These are phyloP conservation scores for Musa balbisiana DNA, from an alignment of 202 grass and related monocot genomes.

Conservation along the genomic window DNA sequence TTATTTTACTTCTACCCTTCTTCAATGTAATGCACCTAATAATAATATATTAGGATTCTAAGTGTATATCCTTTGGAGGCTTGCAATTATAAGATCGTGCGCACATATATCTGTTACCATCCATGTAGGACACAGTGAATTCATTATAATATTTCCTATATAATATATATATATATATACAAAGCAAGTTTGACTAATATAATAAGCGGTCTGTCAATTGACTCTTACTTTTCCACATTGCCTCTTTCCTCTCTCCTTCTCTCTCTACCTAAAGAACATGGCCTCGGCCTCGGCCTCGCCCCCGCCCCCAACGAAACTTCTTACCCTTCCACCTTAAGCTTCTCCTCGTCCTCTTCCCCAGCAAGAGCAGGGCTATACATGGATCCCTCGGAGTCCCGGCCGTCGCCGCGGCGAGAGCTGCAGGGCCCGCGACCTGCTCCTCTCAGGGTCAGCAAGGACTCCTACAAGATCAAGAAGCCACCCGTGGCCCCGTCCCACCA, in stretches of 20 bases:
- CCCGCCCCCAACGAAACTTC: neutral
- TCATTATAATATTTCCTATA: no score
- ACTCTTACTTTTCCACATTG: neutral
- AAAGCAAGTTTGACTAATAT: no score
- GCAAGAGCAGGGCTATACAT: neutral
- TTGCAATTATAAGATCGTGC: no score
- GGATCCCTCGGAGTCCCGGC: neutral
- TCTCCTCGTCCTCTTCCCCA: neutral
- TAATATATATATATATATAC: no score
- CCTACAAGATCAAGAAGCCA: conserved; percentile 54
- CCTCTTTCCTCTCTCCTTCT: neutral
- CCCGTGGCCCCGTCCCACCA: conserved; percentile 21
- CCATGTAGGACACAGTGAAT: no score
- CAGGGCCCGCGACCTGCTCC: conserved; percentile 65
- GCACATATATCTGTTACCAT: no score
- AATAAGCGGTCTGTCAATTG: no score
- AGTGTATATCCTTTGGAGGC: no score
- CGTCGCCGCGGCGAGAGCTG: conserved; percentile 40
- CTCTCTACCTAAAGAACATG: neutral
- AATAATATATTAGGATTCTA: no score
- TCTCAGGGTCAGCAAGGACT: conserved; percentile 57
- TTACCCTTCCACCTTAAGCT: neutral
- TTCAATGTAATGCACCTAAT: no score
- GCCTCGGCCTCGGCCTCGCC: neutral
- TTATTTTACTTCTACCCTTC: no score